phyloP scores from a whole-genome alignment of 148 eudicot genomes.

The Euryodendron excelsum region DNA sequence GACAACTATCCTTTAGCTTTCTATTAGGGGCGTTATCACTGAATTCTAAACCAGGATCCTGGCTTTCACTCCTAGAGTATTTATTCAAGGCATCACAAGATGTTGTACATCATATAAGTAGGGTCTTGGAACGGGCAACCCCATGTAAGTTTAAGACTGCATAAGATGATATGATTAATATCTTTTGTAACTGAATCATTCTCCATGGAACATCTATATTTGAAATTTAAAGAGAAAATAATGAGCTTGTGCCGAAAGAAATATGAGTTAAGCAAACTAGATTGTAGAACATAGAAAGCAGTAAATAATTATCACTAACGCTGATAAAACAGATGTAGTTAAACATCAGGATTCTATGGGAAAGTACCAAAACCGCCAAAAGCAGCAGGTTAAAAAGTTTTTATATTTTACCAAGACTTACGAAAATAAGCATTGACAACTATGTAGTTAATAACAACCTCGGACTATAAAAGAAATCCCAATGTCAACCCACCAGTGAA shows the following conservation, averaged over 20 bases:
- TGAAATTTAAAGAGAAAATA: neutral
- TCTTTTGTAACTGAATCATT: neutral
- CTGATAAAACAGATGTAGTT: neutral
- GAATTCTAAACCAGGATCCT: no score
- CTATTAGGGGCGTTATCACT: no score
- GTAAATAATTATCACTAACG: neutral
- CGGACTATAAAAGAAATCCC: neutral
- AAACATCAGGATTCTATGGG: neutral
- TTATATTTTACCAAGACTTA: neutral
- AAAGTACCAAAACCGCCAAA: neutral
- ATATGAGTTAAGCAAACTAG: neutral
- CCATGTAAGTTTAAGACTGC: no score
- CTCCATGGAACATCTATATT: neutral
- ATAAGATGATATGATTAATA: neutral
- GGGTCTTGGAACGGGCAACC: neutral
- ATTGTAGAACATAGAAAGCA: neutral
- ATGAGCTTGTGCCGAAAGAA: neutral
- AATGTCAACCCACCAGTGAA: neutral
- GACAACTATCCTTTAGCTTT: no score
- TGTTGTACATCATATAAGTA: no score
- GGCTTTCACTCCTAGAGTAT: no score
- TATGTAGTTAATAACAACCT: neutral
- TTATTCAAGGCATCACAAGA: no score
- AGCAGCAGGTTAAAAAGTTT: neutral
- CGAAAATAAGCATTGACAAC: neutral